Base-by-base conservation (phyloP, 306 rosid species). In the Comarum palustre region DNA sequence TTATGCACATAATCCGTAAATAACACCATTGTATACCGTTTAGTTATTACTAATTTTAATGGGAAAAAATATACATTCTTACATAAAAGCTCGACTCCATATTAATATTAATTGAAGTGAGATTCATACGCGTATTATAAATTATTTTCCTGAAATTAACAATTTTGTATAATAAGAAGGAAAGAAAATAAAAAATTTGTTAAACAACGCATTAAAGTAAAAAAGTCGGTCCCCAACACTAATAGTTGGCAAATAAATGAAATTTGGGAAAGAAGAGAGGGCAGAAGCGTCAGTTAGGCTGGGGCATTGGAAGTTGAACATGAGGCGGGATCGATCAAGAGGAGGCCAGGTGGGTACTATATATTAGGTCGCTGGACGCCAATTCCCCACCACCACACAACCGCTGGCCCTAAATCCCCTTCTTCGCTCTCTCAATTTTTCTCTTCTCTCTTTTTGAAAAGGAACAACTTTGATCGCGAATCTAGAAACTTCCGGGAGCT, bases 331-430 rank as follows among this genome's bases (percentile, higher is more conserved):
- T 75, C 6, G 82, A 81, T 75, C 6, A 29, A 13, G 22, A 38
- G 77, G 67, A 7, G 71, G 82, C 65, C 85, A 78, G 82, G 84
- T 77, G 77, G 80, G 54, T 29, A 60, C 39, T 84, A 83, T 89
- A 78, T 73, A 73, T 6, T 47, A 61, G 73, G 82, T 62, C 39
- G 48, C 60, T 80, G 81, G 61, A 71, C 31, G n/a, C 72, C 78
- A 80, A 62, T 84, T 89, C 65, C 80, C 57, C 77, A 80, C 78
- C 83, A 77, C 80, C 81, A 50, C 61, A 43, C 66, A 63, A 48
- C 72, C 83, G 89, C 82, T 86, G 87, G 81, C 87, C 87, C 90
- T 82, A 72, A 6, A 3, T 36, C 52, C 24, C 15, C 22, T 38
- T 16, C 3, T 48, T 41, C 34, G 8, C 70, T 47, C 17, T 58